Evolutionary conservation across 2,329 filamentous ascomycete genomes (phyloP), one percentile per base, ranked within the genome.

Genomic region (Aspergillus texensis): DNA sequence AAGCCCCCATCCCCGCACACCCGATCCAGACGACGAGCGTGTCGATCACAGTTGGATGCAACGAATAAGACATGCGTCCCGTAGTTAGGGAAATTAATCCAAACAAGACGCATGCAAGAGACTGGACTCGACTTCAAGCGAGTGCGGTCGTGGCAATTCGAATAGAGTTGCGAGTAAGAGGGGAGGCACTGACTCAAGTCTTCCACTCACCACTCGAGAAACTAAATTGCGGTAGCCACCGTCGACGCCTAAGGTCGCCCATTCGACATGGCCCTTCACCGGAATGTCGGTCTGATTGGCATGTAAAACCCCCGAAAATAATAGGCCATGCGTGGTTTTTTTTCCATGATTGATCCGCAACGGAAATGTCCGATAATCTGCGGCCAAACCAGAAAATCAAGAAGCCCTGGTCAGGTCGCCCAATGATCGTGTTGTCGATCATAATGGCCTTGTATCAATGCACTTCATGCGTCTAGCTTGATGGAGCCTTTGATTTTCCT

Each of bases 341-440:
- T 61, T 60, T 62, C 55, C 12, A 58, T 61, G 68, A 60, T 56
- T 70, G 74, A 75, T 76, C 72, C 70, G 72, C 72, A 70, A 69
- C 72, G 70, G 71, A 74, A 74, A 70, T 73, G 68, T 70, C 73
- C 72, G 72, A 71, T 64, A 57, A 62, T 58, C 55, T 34, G 30
- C 28, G 50, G 32, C n/a, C 19, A 54, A 30, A 11, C 50, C 9
- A 54, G 32, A 26, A 55, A 52, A 52, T n/a, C 52, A 55, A 24
- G 52, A 55, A 26, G 52, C 30, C 32, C 32, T 39, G 8, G 52
- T 55, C 52, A 54, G 30, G 50, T 54, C 50, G n/a, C 5, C 50
- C 50, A 54, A 39, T 55, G 34, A 39, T 39, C 32, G n/a, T 55
- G 52, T 39, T 55, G 52, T 55, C 52, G 52, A 55, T 55, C 52